Conservation (phyloP, 106 monocot genomes). For the Cymbidium sinense region DNA sequence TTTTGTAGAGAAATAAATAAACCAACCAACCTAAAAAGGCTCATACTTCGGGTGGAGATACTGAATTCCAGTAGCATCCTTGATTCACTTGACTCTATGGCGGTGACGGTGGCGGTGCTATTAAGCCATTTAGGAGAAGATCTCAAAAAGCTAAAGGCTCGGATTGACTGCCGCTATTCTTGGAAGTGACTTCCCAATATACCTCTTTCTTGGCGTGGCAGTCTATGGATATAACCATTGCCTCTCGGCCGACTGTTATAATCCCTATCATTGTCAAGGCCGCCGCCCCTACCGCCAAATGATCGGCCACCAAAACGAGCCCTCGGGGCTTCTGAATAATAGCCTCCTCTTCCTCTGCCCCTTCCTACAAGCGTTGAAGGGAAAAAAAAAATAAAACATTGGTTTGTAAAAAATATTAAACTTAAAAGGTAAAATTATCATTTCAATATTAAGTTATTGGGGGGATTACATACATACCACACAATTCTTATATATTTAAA, state of each 20-base stretch:
- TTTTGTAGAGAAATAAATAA: neutral
- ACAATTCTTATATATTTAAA: too few species aligned
- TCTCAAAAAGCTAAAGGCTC: neutral
- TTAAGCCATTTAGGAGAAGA: neutral
- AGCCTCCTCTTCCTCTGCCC: slow-evolving; percentile 42
- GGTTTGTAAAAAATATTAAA: neutral
- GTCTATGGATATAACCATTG: slow-evolving; percentile 31
- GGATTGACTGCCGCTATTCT: neutral
- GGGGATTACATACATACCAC: too few species aligned
- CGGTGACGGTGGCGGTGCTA: neutral
- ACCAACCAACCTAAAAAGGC: neutral
- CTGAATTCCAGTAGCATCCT: neutral
- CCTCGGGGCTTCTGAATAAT: slow-evolving; percentile 18
- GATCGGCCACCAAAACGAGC: slow-evolving; percentile 26
- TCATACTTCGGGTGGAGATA: neutral
- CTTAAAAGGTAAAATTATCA: too few species aligned
- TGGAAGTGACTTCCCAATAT: slow-evolving; percentile 3
- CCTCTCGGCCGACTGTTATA: slow-evolving; percentile 18
- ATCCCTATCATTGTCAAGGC: neutral
- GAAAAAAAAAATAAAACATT: neutral
- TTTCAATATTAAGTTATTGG: too few species aligned
- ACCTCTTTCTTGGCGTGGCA: slow-evolving; percentile 27
- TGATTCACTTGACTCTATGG: neutral
- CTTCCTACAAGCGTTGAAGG: slow-evolving; percentile 8
- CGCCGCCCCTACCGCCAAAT: slow-evolving; percentile 2